Evolutionary conservation across 2,329 filamentous ascomycete species (phyloP), one percentile per base, ranked within the genome.

Genomic region (Lachnellula hyalina): DNA sequence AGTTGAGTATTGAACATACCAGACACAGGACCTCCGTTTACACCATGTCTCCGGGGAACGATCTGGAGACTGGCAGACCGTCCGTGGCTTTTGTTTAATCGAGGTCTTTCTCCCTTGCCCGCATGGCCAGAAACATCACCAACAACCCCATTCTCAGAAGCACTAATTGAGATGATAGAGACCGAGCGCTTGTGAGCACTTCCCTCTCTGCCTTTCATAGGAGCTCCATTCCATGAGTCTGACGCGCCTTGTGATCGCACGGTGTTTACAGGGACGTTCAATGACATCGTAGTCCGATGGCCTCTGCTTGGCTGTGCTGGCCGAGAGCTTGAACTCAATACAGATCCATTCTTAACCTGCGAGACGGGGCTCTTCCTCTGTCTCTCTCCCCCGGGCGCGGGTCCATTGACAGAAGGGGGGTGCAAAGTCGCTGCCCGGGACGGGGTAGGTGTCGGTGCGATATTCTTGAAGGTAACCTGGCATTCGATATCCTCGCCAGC

Each of bases 401-500:
- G 57, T 15, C 63, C 64, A 61, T 67, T 66, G 40, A 59, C 55
- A 6, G 55, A 53, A 34, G 61, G 51, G 42, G 64, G 52, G 56
- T 64, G 64, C 49, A 64, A 47, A 11, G 61, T 63, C 47, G 28
- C 28, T 32, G 63, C 48, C 49, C 57, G 62, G 38, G 63, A 56
- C 14, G 63, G 56, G 12, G 52, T 36, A 36, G 63, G 59, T 25
- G 53, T 49, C 25, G 61, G 57, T 25, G 68, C 67, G 60, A 92
- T 81, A 71, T 99, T 99, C 74, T 88, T 93, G 75, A 99, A 99
- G 49, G 90, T 96, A 71, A 99, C 96, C 63, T 86, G 91, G 74
- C 94, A 97, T 75, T 92, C 89, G 68, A 97, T 83, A 68, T 96
- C 88, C 77, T 99, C 94, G 73, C 94, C 94, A 54, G 94, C 90